A percentile compares a stretch with the other conserved stretches of the same genome.
Conservation (phyloP, 371 early-diverging fungal genomes). For the Zychaea mexicana region DNA sequence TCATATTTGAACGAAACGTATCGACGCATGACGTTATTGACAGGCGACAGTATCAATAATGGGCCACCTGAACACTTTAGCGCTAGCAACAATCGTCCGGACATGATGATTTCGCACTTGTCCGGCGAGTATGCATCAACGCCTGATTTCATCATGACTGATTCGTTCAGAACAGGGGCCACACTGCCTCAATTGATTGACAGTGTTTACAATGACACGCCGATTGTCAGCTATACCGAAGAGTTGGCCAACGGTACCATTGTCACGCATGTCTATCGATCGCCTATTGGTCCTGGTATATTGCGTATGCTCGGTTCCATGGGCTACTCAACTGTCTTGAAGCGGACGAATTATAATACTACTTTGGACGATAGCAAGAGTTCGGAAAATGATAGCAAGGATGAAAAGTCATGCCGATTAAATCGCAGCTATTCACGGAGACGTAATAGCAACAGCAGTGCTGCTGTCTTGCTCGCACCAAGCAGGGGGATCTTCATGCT, state of each 20-base stretch:
- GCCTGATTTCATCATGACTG: conserved; percentile 48
- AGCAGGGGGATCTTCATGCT: not conserved
- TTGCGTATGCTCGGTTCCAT: conserved; percentile 45
- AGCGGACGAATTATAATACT: conserved; percentile 37
- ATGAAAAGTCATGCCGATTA: not conserved
- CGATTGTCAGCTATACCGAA: conserved; percentile 25
- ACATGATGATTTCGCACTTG: conserved; percentile 43
- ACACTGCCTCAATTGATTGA: conserved; percentile 30
- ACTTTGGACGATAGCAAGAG: conserved; percentile 23
- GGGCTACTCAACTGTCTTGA: conserved; percentile 45
- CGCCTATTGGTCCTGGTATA: conserved; percentile 52
- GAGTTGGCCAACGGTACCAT: conserved; percentile 16
- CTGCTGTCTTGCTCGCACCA: not conserved
- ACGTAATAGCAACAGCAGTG: not conserved
- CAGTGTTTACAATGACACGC: conserved; percentile 23
- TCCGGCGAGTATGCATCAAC: conserved; percentile 29
- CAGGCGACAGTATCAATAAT: conserved; percentile 25
- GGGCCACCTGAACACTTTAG: conserved; percentile 16
- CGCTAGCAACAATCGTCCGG: conserved; percentile 35
- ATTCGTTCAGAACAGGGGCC: conserved; percentile 23
- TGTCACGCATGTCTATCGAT: conserved; percentile 25
- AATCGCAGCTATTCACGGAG: not conserved
- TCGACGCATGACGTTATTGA: conserved; percentile 37
- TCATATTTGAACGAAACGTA: conserved; percentile 39
- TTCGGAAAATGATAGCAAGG: conserved; percentile 15